Evolutionary conservation across 352 stramenopile species (phyloP), one percentile per base, ranked within the genome.

Genomic region (Phytophthora melonis): DNA sequence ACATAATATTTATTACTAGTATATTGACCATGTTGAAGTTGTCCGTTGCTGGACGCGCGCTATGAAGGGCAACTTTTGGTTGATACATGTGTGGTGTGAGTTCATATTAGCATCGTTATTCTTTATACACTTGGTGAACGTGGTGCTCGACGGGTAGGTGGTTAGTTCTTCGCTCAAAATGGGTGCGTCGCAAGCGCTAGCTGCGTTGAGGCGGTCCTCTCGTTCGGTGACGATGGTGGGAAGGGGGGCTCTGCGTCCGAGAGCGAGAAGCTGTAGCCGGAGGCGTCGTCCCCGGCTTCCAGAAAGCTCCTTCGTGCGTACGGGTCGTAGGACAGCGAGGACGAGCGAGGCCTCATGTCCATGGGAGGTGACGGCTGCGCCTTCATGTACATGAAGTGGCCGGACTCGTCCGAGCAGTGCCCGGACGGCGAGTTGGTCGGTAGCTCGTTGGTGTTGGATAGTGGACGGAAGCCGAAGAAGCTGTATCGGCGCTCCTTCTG

Each of bases 251-350:
- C 66, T 1, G 41, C 63, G 32, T 80, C 81, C 3, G 81, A 81
- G 16, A 86, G 56, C 36, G 68, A 68, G 47, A 88, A 86, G 61
- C 80, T 85, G 62, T 83, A 81, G 66, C 80, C 67, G 3, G 67
- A 74, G 55, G 66, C 36, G 25, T 85, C 77, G 19, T 63, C 43
- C 16, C 52, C 69, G 27, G 71, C 68, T 54, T 84, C 71, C 36
- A 69, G 64, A 41, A 86, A 87, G 45, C 77, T 86, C 65, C 66
- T 52, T 3, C 80, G 71, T 11, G 74, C 78, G 60, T 85, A 87
- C 52, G 81, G 81, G 63, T 89, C 78, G 21, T 89, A 89, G n/a
- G 82, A 89, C 18, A 89, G 66, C 43, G 80, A 89, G 16, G 74
- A 80, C 19, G 75, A 65, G 14, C 82, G 78, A 11, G 66, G 55